Conservation (phyloP, 2,329 filamentous ascomycete species). For the Diplodia seriata region DNA sequence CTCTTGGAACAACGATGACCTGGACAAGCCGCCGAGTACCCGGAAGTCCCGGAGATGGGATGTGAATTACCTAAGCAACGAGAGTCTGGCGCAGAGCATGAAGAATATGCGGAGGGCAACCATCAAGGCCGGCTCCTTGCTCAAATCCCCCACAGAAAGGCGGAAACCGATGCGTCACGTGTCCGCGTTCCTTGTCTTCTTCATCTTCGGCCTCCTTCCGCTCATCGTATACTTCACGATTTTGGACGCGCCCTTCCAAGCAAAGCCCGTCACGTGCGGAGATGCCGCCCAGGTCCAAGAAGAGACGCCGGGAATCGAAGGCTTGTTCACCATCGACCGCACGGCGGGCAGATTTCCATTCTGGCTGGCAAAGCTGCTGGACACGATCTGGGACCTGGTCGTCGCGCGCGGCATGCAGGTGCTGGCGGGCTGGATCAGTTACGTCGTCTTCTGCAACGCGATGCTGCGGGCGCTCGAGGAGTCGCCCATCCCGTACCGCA, state of each 20-base stretch:
- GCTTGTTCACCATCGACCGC: constrained; percentile 42
- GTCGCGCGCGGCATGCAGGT: constrained; percentile 45
- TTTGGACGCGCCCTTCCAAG: background rate
- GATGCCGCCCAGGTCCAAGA: background rate
- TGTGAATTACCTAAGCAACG: background rate
- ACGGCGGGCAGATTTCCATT: constrained; percentile 41
- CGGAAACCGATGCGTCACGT: background rate
- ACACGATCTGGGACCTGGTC: constrained; percentile 45
- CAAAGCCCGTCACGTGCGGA: constrained; percentile 6
- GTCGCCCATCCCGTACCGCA: constrained; percentile 44
- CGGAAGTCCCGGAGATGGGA: background rate
- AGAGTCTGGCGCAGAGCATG: background rate
- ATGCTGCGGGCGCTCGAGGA: constrained; percentile 46
- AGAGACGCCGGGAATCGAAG: constrained; percentile 14
- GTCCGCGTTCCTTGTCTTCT: background rate
- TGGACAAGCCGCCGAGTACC: background rate
- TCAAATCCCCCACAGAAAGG: background rate
- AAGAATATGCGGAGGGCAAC: background rate
- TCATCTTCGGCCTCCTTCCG: constrained; percentile 13
- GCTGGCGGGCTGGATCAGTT: constrained; percentile 41
- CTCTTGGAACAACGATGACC: background rate
- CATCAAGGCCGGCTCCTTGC: background rate
- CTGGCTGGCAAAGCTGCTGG: constrained; percentile 45
- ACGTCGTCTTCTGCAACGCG: constrained; percentile 45
- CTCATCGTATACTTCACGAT: constrained; percentile 8